Conservation (phyloP, 139 green algal genomes). For the Deuterostichococcus epilithicus region DNA sequence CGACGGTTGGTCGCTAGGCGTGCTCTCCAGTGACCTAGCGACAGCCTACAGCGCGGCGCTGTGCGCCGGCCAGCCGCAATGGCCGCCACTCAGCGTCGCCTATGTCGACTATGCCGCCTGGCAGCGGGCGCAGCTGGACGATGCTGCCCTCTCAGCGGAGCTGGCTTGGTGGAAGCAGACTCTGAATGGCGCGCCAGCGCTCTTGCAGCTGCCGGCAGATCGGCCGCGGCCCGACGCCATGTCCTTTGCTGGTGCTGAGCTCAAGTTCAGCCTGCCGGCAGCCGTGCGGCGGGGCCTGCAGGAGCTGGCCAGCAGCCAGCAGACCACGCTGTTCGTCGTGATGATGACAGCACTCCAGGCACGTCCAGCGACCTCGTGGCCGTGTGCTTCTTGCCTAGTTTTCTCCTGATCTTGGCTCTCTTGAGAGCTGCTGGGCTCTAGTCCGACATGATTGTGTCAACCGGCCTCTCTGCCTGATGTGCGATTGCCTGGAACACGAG, state of each 20-base stretch:
- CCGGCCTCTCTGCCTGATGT: not conserved
- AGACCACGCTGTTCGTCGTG: not conserved
- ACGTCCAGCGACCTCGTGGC: not conserved
- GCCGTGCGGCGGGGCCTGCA: not conserved
- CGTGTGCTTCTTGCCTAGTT: no score
- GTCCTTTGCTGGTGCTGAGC: not conserved
- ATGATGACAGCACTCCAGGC: not conserved
- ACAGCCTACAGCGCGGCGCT: not conserved
- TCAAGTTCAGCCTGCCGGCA: not conserved
- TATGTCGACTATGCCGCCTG: conserved; percentile 3
- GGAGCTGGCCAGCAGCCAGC: not conserved
- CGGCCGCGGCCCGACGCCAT: not conserved
- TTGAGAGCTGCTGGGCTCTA: not conserved
- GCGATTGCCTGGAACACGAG: no score
- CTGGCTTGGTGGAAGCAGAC: not conserved
- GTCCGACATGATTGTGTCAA: not conserved
- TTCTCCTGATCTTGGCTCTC: no score
- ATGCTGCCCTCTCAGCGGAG: not conserved
- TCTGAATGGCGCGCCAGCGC: not conserved
- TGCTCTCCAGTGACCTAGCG: not conserved
- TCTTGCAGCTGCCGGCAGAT: not conserved
- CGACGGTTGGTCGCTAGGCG: not conserved
- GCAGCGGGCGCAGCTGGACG: not conserved
- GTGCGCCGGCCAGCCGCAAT: not conserved
- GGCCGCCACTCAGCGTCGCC: not conserved